Percentiles rank a stretch among this genome's conserved stretches.
Evolutionary conservation across 371 early-diverging fungal species (phyloP).

Genomic region (Mucor plumbeus): DNA sequence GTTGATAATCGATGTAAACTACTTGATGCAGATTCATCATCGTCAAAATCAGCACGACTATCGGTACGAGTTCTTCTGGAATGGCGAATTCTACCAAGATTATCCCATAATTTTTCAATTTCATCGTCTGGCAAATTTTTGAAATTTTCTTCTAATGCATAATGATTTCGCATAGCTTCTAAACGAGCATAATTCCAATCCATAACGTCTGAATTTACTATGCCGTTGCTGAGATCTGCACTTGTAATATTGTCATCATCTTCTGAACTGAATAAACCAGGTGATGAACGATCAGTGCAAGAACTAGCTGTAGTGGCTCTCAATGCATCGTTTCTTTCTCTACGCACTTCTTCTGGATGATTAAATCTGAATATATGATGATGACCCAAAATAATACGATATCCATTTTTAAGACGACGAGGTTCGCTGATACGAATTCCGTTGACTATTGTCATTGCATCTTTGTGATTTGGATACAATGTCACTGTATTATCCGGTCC

Average conservation of each 20-base stretch:
- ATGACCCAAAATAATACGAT: constrained; percentile 82
- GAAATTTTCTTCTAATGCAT: constrained; percentile 51
- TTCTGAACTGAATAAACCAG: not conserved
- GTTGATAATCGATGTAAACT: constrained; percentile 24
- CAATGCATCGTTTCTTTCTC: constrained; percentile 67
- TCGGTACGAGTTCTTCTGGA: constrained; percentile 57
- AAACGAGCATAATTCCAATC: constrained; percentile 83
- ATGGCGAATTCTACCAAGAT: constrained; percentile 57
- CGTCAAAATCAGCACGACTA: constrained; percentile 50
- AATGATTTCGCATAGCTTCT: constrained; percentile 66
- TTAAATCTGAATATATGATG: constrained; percentile 86
- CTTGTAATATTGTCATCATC: constrained; percentile 14
- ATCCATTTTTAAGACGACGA: constrained; percentile 71
- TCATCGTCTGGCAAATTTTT: constrained; percentile 63
- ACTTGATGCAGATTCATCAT: constrained; percentile 52
- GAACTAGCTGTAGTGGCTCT: constrained; percentile 28
- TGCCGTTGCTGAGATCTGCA: constrained; percentile 43
- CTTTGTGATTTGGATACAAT: constrained; percentile 57
- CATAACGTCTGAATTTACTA: constrained; percentile 44
- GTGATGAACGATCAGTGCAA: constrained; percentile 13
- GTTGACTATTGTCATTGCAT: constrained; percentile 78
- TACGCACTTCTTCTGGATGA: constrained; percentile 84
- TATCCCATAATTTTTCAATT: constrained; percentile 63
- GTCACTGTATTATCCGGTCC: constrained; percentile 62
- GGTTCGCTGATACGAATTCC: constrained; percentile 69